Percentiles rank a stretch among this genome's conserved stretches.
These are phyloP conservation scores for Plectosphaerella plurivora DNA, from an alignment of 2,329 filamentous ascomycete genomes.

Conservation along the genomic window DNA sequence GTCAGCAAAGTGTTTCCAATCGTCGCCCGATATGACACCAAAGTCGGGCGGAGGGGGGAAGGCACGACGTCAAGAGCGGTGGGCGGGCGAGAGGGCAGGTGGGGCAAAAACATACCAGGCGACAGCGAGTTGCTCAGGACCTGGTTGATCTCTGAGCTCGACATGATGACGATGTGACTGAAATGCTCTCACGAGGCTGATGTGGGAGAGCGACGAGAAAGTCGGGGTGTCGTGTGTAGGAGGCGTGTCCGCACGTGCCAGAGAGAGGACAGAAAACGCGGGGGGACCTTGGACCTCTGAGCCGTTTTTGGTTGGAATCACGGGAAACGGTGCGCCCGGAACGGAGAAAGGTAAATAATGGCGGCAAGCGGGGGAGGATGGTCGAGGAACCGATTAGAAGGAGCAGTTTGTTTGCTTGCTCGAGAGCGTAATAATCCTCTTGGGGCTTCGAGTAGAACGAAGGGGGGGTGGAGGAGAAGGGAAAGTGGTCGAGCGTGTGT, in stretches of 20 bases:
- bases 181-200: conserved; percentile 4
- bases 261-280: conserved; percentile 6
- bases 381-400: background rate
- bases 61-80: conserved; percentile 5
- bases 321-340: background rate
- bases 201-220: conserved; percentile 1
- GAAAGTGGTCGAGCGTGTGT: conserved; percentile 6
- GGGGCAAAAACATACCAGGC: conserved; percentile 61
- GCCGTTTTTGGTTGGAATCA: background rate
- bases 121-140: conserved; percentile 97
- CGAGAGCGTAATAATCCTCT: background rate
- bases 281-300: conserved; percentile 1
- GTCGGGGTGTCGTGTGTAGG: background rate
- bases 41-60: conserved; percentile 4
- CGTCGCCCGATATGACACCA: background rate
- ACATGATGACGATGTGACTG: conserved; percentile 46
- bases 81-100: conserved; percentile 8
- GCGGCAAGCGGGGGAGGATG: background rate
- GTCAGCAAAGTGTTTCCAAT: conserved; percentile 16
- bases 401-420: conserved; percentile 5
- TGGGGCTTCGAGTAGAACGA: background rate
- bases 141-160: conserved; percentile 89
- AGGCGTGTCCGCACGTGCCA: conserved; percentile 9
- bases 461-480: conserved; percentile 17
- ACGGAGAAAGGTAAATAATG: background rate